These are phyloP conservation scores for Phaeosphaeriaceae sp. DNA, from an alignment of 2,329 filamentous ascomycete species.

Conservation along the genomic window DNA sequence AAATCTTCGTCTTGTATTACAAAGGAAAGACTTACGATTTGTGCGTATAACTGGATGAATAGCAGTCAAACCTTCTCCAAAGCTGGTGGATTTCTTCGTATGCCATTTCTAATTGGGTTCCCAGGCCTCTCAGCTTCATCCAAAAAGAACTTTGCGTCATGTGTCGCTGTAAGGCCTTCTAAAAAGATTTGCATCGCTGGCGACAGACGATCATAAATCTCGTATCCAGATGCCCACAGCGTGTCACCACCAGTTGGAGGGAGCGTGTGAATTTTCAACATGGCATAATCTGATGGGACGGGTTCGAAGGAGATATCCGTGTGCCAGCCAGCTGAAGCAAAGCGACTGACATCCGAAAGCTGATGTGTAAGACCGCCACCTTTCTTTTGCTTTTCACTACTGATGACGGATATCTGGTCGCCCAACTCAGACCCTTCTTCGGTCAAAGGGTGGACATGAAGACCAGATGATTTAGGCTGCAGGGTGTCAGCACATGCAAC, in stretches of 20 bases:
- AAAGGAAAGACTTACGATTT: constrained; percentile 51
- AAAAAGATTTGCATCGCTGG: constrained; percentile 57
- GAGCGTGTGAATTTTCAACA: constrained; percentile 43
- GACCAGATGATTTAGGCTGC: constrained; percentile 33
- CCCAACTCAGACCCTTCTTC: constrained; percentile 52
- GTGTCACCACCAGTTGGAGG: constrained; percentile 45
- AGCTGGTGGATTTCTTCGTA: constrained; percentile 61
- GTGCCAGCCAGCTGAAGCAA: constrained; percentile 62
- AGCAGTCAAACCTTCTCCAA: constrained; percentile 58
- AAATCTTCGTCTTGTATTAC: background rate
- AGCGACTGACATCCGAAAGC: constrained; percentile 46
- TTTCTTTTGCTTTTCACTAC: constrained; percentile 43
- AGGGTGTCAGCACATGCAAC: constrained; percentile 7
- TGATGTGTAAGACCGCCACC: constrained; percentile 48
- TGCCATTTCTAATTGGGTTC: constrained; percentile 34
- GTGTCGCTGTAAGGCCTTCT: constrained; percentile 56
- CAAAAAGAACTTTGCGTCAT: constrained; percentile 43
- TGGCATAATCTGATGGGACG: constrained; percentile 51
- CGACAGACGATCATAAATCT: constrained; percentile 60
- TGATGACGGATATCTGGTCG: constrained; percentile 49
- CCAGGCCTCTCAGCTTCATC: constrained; percentile 35
- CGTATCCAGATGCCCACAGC: constrained; percentile 48
- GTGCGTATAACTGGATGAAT: constrained; percentile 67
- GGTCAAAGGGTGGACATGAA: constrained; percentile 51
- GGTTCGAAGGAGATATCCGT: constrained; percentile 51